These are phyloP conservation scores for Ogataea dorogensis DNA, from an alignment of 805 yeast genomes.

Conservation along the genomic window DNA sequence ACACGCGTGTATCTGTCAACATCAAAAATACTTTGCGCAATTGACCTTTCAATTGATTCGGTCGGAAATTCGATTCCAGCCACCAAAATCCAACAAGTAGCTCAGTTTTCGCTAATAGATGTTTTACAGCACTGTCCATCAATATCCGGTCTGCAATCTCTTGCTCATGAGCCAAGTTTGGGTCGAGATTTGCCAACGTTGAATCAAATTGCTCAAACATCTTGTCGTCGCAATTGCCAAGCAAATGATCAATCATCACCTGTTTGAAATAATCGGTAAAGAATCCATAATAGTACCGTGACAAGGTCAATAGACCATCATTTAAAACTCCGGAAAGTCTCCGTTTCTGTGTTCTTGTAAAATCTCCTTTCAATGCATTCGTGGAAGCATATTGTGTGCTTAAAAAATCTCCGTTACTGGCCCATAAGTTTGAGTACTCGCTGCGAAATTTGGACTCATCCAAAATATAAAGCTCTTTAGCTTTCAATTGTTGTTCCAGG, in stretches of 20 bases:
- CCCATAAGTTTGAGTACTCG: constrained; percentile 48
- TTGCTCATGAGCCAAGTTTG: constrained; percentile 21
- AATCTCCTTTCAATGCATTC: constrained; percentile 52
- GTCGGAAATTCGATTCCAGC: constrained; percentile 23
- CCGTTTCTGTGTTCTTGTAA: constrained; percentile 42
- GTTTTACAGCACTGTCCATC: constrained; percentile 15
- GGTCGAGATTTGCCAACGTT: constrained; percentile 32
- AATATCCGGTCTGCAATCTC: constrained; percentile 16
- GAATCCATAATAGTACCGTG: constrained; percentile 43
- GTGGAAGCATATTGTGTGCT: constrained; percentile 63
- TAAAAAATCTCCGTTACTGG: constrained; percentile 67
- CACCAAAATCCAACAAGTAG: constrained; percentile 35
- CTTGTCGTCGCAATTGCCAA: constrained; percentile 35
- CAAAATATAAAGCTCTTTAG: constrained; percentile 6
- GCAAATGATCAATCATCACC: constrained; percentile 40
- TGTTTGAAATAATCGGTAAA: constrained; percentile 45
- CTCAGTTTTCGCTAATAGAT: constrained; percentile 24
- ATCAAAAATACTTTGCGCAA: constrained; percentile 28
- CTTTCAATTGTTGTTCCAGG: constrained; percentile 27
- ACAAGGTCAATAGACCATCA: constrained; percentile 41
- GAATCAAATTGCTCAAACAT: constrained; percentile 43
- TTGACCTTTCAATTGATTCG: constrained; percentile 13
- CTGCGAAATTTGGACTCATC: constrained; percentile 21
- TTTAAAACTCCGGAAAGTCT: constrained; percentile 41
- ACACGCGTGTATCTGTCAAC: constrained; percentile 25